Percentiles rank a stretch among this genome's conserved stretches.
Evolutionary conservation across 805 yeast species (phyloP).

Genomic region (Zygosaccharomyces lentus): DNA sequence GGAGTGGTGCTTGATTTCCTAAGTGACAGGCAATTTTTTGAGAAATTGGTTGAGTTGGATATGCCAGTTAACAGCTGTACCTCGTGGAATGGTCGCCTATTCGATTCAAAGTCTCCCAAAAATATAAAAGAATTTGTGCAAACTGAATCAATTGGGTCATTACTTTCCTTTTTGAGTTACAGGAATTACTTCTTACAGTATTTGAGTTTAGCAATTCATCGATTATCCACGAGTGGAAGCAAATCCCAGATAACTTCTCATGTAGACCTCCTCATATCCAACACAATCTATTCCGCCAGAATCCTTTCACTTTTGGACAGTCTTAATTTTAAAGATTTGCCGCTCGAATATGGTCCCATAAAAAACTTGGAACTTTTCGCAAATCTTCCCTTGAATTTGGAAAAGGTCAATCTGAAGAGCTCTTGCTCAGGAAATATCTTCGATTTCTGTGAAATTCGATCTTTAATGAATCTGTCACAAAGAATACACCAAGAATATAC

Average conservation of each 20-base stretch:
- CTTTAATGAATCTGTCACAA: conserved; percentile 31
- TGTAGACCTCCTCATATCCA: conserved; percentile 48
- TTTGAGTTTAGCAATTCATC: conserved; percentile 69
- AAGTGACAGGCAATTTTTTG: conserved; percentile 49
- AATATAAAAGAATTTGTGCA: conserved; percentile 33
- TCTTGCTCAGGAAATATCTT: conserved; percentile 35
- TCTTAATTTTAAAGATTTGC: conserved; percentile 51
- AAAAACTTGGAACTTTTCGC: conserved; percentile 30
- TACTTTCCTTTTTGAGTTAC: conserved; percentile 56
- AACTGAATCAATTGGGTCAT: conserved; percentile 44
- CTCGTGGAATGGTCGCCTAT: conserved; percentile 49
- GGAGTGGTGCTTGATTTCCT: conserved; percentile 47
- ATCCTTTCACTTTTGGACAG: conserved; percentile 67
- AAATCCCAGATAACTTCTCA: conserved; percentile 44
- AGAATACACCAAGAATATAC: conserved; percentile 8
- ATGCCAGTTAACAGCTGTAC: conserved; percentile 53
- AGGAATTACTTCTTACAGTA: conserved; percentile 61
- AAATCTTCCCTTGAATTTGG: conserved; percentile 39
- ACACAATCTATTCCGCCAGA: conserved; percentile 58
- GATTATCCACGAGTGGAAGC: conserved; percentile 45
- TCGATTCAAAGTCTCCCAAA: conserved; percentile 35
- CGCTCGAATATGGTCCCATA: conserved; percentile 26
- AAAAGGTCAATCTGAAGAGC: conserved; percentile 37
- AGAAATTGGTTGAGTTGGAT: conserved; percentile 47
- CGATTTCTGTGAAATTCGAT: conserved; percentile 41